Evolutionary conservation across 169 alveolate species (phyloP).

Genomic region (Cryptosporidium viatorum): DNA sequence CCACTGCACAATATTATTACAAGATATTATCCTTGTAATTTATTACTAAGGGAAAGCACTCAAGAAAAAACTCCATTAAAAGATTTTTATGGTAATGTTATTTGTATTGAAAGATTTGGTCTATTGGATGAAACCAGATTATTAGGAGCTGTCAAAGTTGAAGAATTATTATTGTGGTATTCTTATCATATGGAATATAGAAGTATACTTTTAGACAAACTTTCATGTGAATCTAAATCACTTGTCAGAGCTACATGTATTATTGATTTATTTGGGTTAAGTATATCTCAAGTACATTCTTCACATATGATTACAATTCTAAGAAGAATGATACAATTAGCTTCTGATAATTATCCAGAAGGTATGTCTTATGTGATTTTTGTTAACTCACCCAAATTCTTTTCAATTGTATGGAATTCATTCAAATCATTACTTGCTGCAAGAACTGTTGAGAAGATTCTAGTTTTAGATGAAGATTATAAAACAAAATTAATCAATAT

Average conservation of each 20-base stretch:
- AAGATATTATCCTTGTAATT: slow-evolving; percentile 65
- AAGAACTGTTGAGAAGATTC: slow-evolving; percentile 72
- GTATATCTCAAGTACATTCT: slow-evolving; percentile 71
- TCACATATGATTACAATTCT: slow-evolving; percentile 65
- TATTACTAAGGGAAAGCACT: slow-evolving; percentile 48
- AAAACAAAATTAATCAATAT: slow-evolving; percentile 26
- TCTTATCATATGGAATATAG: slow-evolving; percentile 73
- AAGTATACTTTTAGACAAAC: slow-evolving; percentile 50
- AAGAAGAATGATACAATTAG: slow-evolving; percentile 66
- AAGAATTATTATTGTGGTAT: slow-evolving; percentile 64
- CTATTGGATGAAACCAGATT: slow-evolving; percentile 69
- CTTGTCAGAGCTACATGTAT: slow-evolving; percentile 68
- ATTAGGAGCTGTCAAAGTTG: slow-evolving; percentile 74
- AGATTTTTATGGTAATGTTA: slow-evolving; percentile 53
- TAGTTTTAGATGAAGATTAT: slow-evolving; percentile 69
- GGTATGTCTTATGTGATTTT: slow-evolving; percentile 73
- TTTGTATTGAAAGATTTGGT: slow-evolving; percentile 73
- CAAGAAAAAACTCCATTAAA: slow-evolving; percentile 52
- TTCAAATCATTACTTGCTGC: slow-evolving; percentile 68
- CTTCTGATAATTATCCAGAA: slow-evolving; percentile 75
- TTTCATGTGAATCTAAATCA: slow-evolving; percentile 48
- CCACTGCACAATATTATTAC: slow-evolving; percentile 56
- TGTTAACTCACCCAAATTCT: slow-evolving; percentile 67
- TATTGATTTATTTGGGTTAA: slow-evolving; percentile 57
- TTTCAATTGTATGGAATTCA: slow-evolving; percentile 75